phyloP scores from a whole-genome alignment of 768 basidiomycete species.

The Punctularia strigosozonata region DNA sequence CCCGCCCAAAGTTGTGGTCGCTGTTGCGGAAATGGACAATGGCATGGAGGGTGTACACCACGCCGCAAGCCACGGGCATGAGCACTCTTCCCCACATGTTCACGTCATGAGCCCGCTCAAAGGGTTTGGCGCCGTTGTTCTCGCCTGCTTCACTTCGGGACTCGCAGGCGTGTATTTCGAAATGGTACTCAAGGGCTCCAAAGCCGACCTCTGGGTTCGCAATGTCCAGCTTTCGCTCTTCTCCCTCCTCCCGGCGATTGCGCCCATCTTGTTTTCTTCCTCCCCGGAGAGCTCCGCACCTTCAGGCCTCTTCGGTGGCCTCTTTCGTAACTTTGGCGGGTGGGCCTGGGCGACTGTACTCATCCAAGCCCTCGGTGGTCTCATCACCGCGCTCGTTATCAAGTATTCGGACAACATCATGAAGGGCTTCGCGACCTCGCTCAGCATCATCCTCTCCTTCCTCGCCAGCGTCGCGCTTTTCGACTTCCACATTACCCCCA shows the following conservation, averaged over 20 bases:
- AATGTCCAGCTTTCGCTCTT: slow-evolving; percentile 86
- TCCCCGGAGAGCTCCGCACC: slow-evolving; percentile 26
- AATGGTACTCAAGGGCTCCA: slow-evolving; percentile 80
- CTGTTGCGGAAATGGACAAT: slow-evolving; percentile 40
- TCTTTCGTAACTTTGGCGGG: slow-evolving; percentile 79
- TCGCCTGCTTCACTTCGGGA: slow-evolving; percentile 84
- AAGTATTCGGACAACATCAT: slow-evolving; percentile 93
- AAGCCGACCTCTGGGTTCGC: slow-evolving; percentile 81
- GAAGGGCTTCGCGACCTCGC: slow-evolving; percentile 94
- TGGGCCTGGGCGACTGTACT: slow-evolving; percentile 96
- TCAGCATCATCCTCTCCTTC: slow-evolving; percentile 93
- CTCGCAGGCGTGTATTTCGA: slow-evolving; percentile 91
- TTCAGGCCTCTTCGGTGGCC: slow-evolving; percentile 39
- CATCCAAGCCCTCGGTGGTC: slow-evolving; percentile 85
- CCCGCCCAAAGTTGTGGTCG: slow-evolving; percentile 19
- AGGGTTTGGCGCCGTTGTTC: slow-evolving; percentile 73
- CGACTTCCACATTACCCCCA: slow-evolving; percentile 76
- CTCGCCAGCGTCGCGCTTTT: slow-evolving; percentile 87
- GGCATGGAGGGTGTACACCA: too few relatives aligned
- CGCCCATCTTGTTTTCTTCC: slow-evolving; percentile 59
- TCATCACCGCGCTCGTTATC: slow-evolving; percentile 92
- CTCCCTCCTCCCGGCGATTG: slow-evolving; percentile 79
- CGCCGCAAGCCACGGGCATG: too few relatives aligned
- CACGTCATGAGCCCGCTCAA: slow-evolving; percentile 76
- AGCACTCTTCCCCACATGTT: too few relatives aligned